A percentile compares a stretch with the other conserved stretches of the same genome.
phyloP scores from a whole-genome alignment of 257 asterid genomes.

The Verbena officinalis region DNA sequence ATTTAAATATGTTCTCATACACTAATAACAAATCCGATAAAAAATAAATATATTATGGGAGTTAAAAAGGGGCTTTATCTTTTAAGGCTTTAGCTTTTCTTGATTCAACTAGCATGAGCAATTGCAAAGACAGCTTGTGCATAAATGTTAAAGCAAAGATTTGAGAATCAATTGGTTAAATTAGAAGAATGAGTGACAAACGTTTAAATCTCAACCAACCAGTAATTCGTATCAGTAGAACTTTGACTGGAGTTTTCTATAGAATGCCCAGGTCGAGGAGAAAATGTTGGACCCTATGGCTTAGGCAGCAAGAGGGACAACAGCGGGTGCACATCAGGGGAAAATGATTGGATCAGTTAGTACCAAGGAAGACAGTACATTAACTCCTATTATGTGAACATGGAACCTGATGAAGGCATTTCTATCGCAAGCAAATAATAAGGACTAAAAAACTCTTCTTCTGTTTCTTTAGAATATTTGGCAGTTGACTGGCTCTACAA shows the following conservation, averaged over 20 bases:
- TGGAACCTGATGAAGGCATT: neutral
- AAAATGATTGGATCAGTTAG: neutral
- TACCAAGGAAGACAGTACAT: neutral
- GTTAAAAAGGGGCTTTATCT: neutral
- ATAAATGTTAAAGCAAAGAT: neutral
- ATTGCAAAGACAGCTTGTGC: neutral
- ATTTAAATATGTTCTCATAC: neutral
- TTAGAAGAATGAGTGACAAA: neutral
- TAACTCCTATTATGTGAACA: neutral
- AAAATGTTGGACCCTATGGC: neutral
- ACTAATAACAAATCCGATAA: neutral
- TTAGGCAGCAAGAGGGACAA: neutral
- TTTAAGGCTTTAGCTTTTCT: constrained; percentile 1
- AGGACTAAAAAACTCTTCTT: neutral
- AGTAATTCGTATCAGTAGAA: neutral
- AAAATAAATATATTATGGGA: neutral
- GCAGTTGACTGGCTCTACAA: neutral
- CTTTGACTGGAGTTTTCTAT: neutral
- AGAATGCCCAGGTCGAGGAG: neutral
- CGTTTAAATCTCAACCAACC: constrained; percentile 1
- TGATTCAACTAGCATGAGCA: neutral
- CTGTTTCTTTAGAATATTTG: neutral
- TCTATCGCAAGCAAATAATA: constrained; percentile 2
- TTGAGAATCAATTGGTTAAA: constrained; percentile 6
- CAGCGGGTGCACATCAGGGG: neutral